phyloP scores from a whole-genome alignment of 352 stramenopile genomes.

The Phytophthora quininea region DNA sequence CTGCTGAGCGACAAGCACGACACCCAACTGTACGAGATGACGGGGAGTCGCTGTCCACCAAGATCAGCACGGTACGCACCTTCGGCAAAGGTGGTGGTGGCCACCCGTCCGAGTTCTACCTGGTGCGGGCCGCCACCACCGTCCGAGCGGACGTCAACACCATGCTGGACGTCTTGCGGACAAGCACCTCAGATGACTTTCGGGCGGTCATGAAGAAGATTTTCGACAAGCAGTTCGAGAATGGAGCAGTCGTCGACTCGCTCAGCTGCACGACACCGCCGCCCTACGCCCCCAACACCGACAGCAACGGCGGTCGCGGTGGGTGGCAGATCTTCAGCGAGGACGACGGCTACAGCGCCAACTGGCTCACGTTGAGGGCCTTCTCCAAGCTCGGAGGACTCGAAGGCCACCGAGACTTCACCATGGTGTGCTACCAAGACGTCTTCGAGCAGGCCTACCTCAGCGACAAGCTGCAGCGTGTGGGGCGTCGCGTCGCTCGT shows the following conservation, averaged over 20 bases:
- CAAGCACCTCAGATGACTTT: slow-evolving; percentile 43
- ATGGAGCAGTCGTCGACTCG: slow-evolving; percentile 50
- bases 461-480: slow-evolving; percentile 31
- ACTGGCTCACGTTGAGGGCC: slow-evolving; percentile 55
- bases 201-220: slow-evolving; percentile 56
- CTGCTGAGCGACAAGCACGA: slow-evolving; percentile 53
- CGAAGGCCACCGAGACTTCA: slow-evolving; percentile 60
- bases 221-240: slow-evolving; percentile 56
- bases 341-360: slow-evolving; percentile 62
- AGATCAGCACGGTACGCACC: slow-evolving; percentile 43
- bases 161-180: slow-evolving; percentile 45
- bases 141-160: slow-evolving; percentile 43
- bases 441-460: slow-evolving; percentile 49
- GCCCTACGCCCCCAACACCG: slow-evolving; percentile 20
- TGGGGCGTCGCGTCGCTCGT: slow-evolving; percentile 26
- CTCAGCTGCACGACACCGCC: slow-evolving; percentile 54
- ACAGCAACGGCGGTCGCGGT: slow-evolving; percentile 4
- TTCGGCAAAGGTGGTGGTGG: slow-evolving; percentile 45
- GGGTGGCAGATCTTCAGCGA: slow-evolving; percentile 45
- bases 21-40: slow-evolving; percentile 61
- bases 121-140: slow-evolving; percentile 60
- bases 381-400: slow-evolving; percentile 39
- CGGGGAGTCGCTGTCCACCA: slow-evolving; percentile 45
- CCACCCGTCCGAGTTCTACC: slow-evolving; percentile 60
- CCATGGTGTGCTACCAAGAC: slow-evolving; percentile 69